A percentile compares a stretch with the other conserved stretches of the same genome.
Evolutionary conservation across 2,329 filamentous ascomycete genomes (phyloP).

Genomic region (Niveomyces coronatus): DNA sequence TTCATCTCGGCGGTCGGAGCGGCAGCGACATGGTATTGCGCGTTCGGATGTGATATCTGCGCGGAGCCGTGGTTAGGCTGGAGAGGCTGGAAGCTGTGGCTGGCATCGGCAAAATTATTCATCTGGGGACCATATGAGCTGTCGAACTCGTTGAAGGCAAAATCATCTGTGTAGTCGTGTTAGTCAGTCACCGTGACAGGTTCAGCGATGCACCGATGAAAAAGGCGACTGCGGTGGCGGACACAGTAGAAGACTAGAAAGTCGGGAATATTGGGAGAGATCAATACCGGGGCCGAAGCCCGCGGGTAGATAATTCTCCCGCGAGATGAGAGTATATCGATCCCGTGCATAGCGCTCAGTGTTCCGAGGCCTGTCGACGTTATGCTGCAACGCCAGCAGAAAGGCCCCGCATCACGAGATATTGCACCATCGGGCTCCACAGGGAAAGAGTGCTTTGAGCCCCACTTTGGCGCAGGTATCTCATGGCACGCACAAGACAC

Average conservation of each 20-base stretch:
- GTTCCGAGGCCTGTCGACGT: background rate
- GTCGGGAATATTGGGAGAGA: too few species aligned
- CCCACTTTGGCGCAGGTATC: slow-evolving; percentile 8
- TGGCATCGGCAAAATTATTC: slow-evolving; percentile 26
- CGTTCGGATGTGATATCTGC: slow-evolving; percentile 16
- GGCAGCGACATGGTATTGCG: slow-evolving; percentile 21
- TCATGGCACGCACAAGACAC: slow-evolving; percentile 4
- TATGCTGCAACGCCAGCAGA: too few species aligned
- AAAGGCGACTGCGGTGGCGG: background rate
- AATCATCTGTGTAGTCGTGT: slow-evolving; percentile 43
- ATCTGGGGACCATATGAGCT: slow-evolving; percentile 41
- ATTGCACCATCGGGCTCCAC: slow-evolving; percentile 45
- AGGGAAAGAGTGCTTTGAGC: slow-evolving; percentile 5
- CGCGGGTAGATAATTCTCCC: too few species aligned
- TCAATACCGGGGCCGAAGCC: too few species aligned
- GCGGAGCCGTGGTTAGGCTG: slow-evolving; percentile 39
- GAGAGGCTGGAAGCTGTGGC: slow-evolving; percentile 37
- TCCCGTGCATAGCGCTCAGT: too few species aligned
- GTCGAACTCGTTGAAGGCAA: slow-evolving; percentile 45
- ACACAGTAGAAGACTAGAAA: background rate
- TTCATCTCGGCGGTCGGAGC: slow-evolving; percentile 29
- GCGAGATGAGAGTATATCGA: too few species aligned
- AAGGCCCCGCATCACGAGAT: slow-evolving; percentile 41
- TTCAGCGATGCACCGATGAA: background rate
- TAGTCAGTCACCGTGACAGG: slow-evolving; percentile 13